phyloP scores from a whole-genome alignment of 495 filamentous ascomycete genomes.

The Neurospora terricola region DNA sequence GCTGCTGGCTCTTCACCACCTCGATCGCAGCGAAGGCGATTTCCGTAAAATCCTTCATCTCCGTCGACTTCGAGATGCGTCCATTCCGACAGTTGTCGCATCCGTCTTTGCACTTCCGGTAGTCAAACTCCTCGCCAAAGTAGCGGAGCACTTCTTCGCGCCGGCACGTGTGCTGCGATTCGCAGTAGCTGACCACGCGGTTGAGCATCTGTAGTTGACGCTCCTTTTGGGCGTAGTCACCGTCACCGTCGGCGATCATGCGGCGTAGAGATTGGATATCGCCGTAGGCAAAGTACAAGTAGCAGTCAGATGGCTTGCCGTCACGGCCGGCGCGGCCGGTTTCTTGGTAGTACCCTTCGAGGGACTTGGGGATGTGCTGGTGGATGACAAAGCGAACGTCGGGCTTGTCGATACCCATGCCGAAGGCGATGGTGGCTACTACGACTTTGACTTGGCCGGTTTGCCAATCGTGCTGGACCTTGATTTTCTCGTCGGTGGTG shows the following conservation, averaged over 20 bases:
- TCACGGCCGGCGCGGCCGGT: conserved; percentile 92
- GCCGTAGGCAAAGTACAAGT: conserved; percentile 72
- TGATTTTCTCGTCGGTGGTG: conserved; percentile 47
- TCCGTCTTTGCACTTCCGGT: conserved; percentile 54
- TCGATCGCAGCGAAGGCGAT: conserved; percentile 57
- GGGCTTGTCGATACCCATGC: conserved; percentile 97
- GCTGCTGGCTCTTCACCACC: conserved; percentile 46
- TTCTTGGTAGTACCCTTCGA: conserved; percentile 98
- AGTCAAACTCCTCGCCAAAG: conserved; percentile 75
- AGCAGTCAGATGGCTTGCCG: conserved; percentile 77
- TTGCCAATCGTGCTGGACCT: conserved; percentile 77
- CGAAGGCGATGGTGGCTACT: conserved; percentile 97
- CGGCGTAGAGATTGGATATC: conserved; percentile 52
- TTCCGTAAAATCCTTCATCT: conserved; percentile 64
- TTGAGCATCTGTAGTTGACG: conserved; percentile 77
- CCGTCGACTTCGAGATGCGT: conserved; percentile 38
- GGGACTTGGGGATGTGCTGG: conserved; percentile 78
- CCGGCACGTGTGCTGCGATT: conserved; percentile 77
- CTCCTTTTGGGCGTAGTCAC: conserved; percentile 63
- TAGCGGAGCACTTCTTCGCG: conserved; percentile 82
- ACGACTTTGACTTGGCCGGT: conserved; percentile 69
- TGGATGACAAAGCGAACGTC: conserved; percentile 95
- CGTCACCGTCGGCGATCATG: conserved; percentile 75
- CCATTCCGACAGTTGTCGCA: conserved; percentile 85
- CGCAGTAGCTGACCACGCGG: conserved; percentile 75